Conservation (phyloP, 371 early-diverging fungal genomes). For the Mortierella sp. region DNA sequence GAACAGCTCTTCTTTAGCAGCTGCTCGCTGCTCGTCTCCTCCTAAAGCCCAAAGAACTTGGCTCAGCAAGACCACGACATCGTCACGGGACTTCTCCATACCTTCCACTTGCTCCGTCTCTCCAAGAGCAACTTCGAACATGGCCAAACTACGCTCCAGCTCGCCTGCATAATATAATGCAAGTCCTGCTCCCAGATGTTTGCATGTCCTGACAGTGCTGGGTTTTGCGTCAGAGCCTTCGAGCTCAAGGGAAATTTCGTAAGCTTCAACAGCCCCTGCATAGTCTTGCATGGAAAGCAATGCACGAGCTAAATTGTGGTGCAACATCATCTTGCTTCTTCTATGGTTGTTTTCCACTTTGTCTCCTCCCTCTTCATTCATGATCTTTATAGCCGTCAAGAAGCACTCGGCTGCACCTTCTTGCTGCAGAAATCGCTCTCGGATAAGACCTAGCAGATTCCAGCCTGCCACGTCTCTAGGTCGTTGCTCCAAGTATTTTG, state of each 20-base stretch:
- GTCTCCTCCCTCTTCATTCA: conserved; percentile 57
- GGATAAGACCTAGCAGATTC: conserved; percentile 81
- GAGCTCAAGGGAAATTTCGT: conserved; percentile 47
- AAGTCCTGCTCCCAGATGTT: conserved; percentile 78
- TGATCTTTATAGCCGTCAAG: conserved; percentile 65
- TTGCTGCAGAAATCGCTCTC: conserved; percentile 79
- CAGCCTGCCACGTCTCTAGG: conserved; percentile 71
- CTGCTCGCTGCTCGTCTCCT: conserved; percentile 77
- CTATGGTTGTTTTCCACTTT: neutral
- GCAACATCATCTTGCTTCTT: conserved; percentile 32
- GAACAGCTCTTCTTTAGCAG: conserved; percentile 88
- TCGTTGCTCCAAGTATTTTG: conserved; percentile 79
- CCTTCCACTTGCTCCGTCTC: conserved; percentile 59
- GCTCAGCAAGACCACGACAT: conserved; percentile 79
- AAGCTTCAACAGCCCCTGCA: conserved; percentile 54
- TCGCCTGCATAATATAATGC: conserved; percentile 81
- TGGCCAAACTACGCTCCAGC: conserved; percentile 73
- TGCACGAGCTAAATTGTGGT: conserved; percentile 44
- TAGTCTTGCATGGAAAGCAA: conserved; percentile 42
- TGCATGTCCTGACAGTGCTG: conserved; percentile 59
- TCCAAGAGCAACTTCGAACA: conserved; percentile 81
- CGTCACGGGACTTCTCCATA: conserved; percentile 62
- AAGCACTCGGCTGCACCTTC: conserved; percentile 78
- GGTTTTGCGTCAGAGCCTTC: conserved; percentile 53
- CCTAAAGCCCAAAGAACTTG: conserved; percentile 93